These are phyloP conservation scores for Lactarius sp. DNA, from an alignment of 768 basidiomycete genomes.

Conservation along the genomic window DNA sequence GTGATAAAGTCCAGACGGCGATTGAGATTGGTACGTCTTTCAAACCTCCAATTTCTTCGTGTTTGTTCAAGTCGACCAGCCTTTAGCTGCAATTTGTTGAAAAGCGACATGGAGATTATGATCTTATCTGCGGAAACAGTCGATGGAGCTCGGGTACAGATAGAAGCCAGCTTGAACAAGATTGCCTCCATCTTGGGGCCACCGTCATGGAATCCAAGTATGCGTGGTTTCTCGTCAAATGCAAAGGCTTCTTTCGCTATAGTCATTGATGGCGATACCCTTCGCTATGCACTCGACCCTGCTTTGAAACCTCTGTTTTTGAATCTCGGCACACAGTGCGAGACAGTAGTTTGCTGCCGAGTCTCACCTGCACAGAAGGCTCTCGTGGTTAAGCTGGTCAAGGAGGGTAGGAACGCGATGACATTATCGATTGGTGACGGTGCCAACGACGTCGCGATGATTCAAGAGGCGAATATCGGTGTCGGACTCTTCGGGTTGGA, in stretches of 20 bases:
- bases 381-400: slow-evolving; percentile 92
- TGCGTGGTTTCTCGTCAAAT: slow-evolving; percentile 62
- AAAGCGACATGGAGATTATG: slow-evolving; percentile 95
- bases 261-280: slow-evolving; percentile 94
- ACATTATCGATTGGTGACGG: slow-evolving; percentile 95
- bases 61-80: slow-evolving; percentile 34
- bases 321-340: slow-evolving; percentile 90
- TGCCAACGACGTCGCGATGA: slow-evolving; percentile 99
- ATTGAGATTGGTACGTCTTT: slow-evolving; percentile 76
- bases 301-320: slow-evolving; percentile 83
- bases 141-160: slow-evolving; percentile 73
- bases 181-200: slow-evolving; percentile 83
- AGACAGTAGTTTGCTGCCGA: slow-evolving; percentile 97
- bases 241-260: slow-evolving; percentile 80
- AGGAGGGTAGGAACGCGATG: slow-evolving; percentile 94
- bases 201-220: slow-evolving; percentile 52
- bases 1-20: slow-evolving; percentile 96
- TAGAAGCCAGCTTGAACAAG: slow-evolving; percentile 92
- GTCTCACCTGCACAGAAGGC: slow-evolving; percentile 98
- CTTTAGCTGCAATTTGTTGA: slow-evolving; percentile 92
- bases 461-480: slow-evolving; percentile 98
- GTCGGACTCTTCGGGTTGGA: slow-evolving; percentile 92
- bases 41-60: background rate
- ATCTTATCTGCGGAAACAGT: slow-evolving; percentile 82
- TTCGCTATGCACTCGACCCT: slow-evolving; percentile 72